phyloP scores from a whole-genome alignment of 805 yeast genomes.

The Deakozyma indianensis region DNA sequence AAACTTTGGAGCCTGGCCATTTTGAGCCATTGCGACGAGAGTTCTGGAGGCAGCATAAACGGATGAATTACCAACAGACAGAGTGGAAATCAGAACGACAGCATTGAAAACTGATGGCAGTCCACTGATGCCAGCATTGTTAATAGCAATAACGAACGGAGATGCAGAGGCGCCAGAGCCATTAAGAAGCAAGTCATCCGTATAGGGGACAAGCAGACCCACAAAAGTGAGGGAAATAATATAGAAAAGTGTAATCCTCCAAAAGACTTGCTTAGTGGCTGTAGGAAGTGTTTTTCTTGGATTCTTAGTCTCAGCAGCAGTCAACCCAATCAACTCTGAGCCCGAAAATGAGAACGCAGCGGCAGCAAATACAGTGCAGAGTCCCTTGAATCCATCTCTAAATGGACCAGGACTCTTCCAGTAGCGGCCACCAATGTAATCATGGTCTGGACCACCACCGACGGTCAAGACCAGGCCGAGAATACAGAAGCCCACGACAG shows the following conservation, averaged over 20 bases:
- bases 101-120: slow-evolving; percentile 55
- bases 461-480: slow-evolving; percentile 38
- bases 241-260: slow-evolving; percentile 57
- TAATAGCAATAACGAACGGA: slow-evolving; percentile 65
- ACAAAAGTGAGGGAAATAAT: slow-evolving; percentile 35
- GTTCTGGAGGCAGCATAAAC: slow-evolving; percentile 59
- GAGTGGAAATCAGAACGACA: slow-evolving; percentile 49
- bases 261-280: slow-evolving; percentile 60
- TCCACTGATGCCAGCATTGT: slow-evolving; percentile 47
- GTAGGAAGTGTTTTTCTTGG: slow-evolving; percentile 49
- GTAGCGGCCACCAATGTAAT: slow-evolving; percentile 40
- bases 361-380: slow-evolving; percentile 47
- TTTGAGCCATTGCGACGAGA: slow-evolving; percentile 45
- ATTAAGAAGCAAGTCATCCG: slow-evolving; percentile 29
- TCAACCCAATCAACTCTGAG: slow-evolving; percentile 49
- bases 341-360: slow-evolving; percentile 58
- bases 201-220: slow-evolving; percentile 52
- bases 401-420: slow-evolving; percentile 52
- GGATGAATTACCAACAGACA: slow-evolving; percentile 63
- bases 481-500: slow-evolving; percentile 48
- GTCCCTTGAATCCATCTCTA: slow-evolving; percentile 55
- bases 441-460: slow-evolving; percentile 44
- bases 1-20: slow-evolving; percentile 46
- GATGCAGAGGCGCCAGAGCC: slow-evolving; percentile 51
- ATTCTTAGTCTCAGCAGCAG: slow-evolving; percentile 54